Evolutionary conservation across 495 filamentous ascomycete genomes (phyloP).

Genomic region (Xylona heveae): DNA sequence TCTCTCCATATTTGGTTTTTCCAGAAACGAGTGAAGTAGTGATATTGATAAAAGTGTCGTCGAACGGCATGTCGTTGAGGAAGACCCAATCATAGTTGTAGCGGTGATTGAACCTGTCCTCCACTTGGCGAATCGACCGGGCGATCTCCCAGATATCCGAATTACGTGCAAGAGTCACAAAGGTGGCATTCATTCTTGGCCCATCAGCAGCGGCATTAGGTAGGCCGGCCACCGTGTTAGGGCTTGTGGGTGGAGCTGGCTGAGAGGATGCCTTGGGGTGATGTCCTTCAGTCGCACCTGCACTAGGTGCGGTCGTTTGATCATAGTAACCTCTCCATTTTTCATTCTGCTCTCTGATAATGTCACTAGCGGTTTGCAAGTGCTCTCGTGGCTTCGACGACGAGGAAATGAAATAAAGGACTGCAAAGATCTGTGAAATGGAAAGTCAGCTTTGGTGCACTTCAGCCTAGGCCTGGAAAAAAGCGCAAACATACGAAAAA

Average conservation of each 20-base stretch:
- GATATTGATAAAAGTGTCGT: constrained; percentile 77
- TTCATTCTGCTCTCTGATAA: constrained; percentile 1
- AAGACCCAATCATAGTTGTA: constrained; percentile 99
- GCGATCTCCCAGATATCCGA: constrained; percentile 90
- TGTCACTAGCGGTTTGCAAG: constrained; percentile 5
- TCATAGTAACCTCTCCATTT: constrained; percentile 1
- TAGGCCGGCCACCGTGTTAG: constrained; percentile 16
- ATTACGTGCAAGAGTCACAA: constrained; percentile 88
- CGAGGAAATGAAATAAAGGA: constrained; percentile 64
- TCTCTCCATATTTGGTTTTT: constrained; percentile 69
- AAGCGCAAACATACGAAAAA: constrained; percentile 47
- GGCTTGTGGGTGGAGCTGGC: constrained; percentile 8
- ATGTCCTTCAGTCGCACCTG: neutral
- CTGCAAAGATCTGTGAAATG: constrained; percentile 35
- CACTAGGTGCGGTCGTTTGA: neutral
- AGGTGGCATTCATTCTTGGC: constrained; percentile 80
- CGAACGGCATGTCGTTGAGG: constrained; percentile 85
- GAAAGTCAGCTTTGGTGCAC: neutral
- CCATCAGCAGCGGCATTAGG: constrained; percentile 28
- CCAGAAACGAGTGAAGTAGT: constrained; percentile 80
- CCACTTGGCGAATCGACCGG: constrained; percentile 79
- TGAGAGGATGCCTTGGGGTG: neutral
- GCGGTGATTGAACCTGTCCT: constrained; percentile 90
- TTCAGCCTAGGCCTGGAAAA: too few species aligned
- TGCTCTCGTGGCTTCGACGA: constrained; percentile 29